These are phyloP conservation scores for Ogataea degrootiae DNA, from an alignment of 805 yeast genomes.

Conservation along the genomic window DNA sequence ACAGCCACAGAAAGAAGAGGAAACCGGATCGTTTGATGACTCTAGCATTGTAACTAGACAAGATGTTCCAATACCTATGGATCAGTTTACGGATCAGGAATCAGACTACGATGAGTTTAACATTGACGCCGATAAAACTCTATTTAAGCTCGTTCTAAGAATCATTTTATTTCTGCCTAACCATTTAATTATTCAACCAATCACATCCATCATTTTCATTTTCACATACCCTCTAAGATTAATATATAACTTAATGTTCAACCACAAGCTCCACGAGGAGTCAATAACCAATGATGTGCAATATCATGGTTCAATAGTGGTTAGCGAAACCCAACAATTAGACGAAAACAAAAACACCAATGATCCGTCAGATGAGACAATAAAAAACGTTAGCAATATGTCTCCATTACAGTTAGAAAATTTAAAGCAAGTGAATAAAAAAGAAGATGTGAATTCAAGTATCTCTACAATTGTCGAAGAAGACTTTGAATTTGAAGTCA, in stretches of 20 bases:
- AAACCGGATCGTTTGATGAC: conserved; percentile 7
- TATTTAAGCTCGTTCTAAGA: conserved; percentile 19
- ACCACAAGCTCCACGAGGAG: background rate
- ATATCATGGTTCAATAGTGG: background rate
- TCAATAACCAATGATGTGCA: background rate
- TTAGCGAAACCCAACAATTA: too few species aligned
- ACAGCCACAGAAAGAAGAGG: background rate
- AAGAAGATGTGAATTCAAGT: conserved; percentile 5
- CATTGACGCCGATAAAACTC: conserved; percentile 8
- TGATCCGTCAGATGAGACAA: background rate
- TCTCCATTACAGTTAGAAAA: background rate
- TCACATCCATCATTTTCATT: conserved; percentile 44
- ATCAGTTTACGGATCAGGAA: conserved; percentile 8
- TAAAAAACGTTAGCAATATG: too few species aligned
- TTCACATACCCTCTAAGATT: conserved; percentile 52
- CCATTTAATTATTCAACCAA: conserved; percentile 47
- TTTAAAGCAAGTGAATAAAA: background rate
- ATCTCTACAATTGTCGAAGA: conserved; percentile 31
- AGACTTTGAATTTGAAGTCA: conserved; percentile 31
- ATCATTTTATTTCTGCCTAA: conserved; percentile 45
- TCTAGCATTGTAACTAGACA: conserved; percentile 21
- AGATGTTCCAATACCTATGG: conserved; percentile 4
- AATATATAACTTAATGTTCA: conserved; percentile 17
- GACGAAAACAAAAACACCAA: too few species aligned
- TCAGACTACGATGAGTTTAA: conserved; percentile 11